A percentile compares a stretch with the other conserved stretches of the same genome.
phyloP scores from a whole-genome alignment of 2,329 filamentous ascomycete genomes.

The Pseudogymnoascus pannorum region DNA sequence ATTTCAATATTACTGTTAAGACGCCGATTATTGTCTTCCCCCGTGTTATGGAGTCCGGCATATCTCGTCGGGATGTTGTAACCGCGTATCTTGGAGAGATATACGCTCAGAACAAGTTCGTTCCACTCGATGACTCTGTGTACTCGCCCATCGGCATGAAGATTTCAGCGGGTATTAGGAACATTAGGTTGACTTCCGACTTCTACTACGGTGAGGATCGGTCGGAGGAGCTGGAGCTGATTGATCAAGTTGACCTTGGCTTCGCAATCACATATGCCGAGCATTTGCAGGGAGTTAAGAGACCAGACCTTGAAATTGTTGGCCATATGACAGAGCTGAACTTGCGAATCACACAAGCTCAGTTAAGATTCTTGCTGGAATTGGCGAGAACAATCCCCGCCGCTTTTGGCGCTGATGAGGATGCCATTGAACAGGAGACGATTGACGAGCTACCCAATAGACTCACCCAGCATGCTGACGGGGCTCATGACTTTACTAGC shows the following conservation, averaged over 20 bases:
- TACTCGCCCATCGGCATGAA: slow-evolving; percentile 75
- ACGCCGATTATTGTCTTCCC: slow-evolving; percentile 97
- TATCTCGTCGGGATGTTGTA: slow-evolving; percentile 68
- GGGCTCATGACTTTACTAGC: background rate
- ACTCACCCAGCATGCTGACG: background rate
- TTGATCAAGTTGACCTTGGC: slow-evolving; percentile 90
- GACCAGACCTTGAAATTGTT: slow-evolving; percentile 86
- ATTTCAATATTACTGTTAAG: slow-evolving; percentile 87
- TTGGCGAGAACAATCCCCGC: slow-evolving; percentile 81
- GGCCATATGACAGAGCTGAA: slow-evolving; percentile 92
- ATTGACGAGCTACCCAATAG: slow-evolving; percentile 63
- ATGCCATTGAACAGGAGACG: slow-evolving; percentile 65
- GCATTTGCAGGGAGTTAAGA: slow-evolving; percentile 66
- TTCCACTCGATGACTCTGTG: slow-evolving; percentile 70
- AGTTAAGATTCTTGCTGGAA: slow-evolving; percentile 82
- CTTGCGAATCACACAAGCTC: slow-evolving; percentile 78
- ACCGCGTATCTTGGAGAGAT: slow-evolving; percentile 96
- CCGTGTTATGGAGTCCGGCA: slow-evolving; percentile 62
- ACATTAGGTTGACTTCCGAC: slow-evolving; percentile 82
- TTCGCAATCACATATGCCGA: slow-evolving; percentile 91
- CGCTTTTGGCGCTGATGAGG: slow-evolving; percentile 70
- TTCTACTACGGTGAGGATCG: slow-evolving; percentile 69
- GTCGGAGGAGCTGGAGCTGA: slow-evolving; percentile 86
- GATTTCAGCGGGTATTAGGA: slow-evolving; percentile 81
- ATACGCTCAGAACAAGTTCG: slow-evolving; percentile 90